Conservation (phyloP, 139 green algal genomes). For the Chlorella sp. region DNA sequence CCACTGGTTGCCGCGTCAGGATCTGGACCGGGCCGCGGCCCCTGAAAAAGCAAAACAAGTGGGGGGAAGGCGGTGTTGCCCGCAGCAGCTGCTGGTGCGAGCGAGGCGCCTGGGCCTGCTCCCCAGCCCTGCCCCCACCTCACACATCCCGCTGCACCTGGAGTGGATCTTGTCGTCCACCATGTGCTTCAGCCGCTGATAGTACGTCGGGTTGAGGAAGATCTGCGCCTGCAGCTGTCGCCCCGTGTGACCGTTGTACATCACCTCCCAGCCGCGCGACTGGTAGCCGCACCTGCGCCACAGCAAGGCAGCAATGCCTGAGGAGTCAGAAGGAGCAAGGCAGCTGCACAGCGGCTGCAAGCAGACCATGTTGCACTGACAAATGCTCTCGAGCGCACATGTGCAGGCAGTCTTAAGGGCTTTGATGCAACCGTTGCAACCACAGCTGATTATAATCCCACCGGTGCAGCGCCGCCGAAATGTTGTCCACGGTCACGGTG, state of each 20-base stretch:
- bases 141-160: conserved; percentile 64
- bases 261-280: conserved; percentile 92
- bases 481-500: conserved; percentile 95
- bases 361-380: neutral
- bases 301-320: neutral
- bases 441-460: no score
- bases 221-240: conserved; percentile 73
- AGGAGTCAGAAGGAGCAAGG: no score
- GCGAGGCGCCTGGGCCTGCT: no score
- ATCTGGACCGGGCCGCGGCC: conserved; percentile 68
- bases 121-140: no score
- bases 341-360: no score
- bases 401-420: no score
- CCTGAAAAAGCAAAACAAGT: neutral
- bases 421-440: no score
- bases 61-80: conserved; percentile 81
- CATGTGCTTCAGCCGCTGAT: conserved; percentile 99
- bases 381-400: no score
- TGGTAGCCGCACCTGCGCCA: conserved; percentile 84
- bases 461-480: conserved; percentile 88
- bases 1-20: conserved; percentile 96
- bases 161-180: conserved; percentile 98
- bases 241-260: conserved; percentile 97
- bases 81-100: no score
- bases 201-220: conserved; percentile 99